A percentile compares a stretch with the other conserved stretches of the same genome.
These are phyloP conservation scores for Capsaspora owczarzaki DNA, from an alignment of 78 protist species.

Conservation along the genomic window DNA sequence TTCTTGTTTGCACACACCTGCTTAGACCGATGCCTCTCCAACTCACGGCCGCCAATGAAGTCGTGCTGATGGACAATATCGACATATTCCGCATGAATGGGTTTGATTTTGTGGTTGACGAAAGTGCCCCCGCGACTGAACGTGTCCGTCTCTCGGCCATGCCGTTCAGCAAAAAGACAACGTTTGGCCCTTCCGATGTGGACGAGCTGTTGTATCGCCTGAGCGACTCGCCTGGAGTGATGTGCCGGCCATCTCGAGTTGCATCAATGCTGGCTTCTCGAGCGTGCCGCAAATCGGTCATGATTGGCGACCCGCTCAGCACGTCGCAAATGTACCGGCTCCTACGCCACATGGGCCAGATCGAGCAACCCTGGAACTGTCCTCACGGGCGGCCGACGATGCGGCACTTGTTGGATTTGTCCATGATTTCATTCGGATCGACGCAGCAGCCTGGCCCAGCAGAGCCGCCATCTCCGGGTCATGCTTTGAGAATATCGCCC, in stretches of 20 bases:
- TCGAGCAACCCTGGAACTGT: slow-evolving; percentile 90
- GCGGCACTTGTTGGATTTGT: slow-evolving; percentile 60
- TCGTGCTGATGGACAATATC: slow-evolving; percentile 32
- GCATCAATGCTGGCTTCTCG: slow-evolving; percentile 74
- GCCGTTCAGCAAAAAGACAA: slow-evolving; percentile 37
- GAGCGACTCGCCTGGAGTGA: slow-evolving; percentile 26
- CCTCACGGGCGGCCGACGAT: slow-evolving; percentile 98
- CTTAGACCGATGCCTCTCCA: slow-evolving; percentile 19
- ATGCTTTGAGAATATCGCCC: too few species aligned
- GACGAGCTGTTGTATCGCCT: slow-evolving; percentile 47
- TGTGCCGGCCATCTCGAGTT: slow-evolving; percentile 42
- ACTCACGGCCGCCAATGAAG: slow-evolving; percentile 50
- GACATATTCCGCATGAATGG: slow-evolving; percentile 54
- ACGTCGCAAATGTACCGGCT: slow-evolving; percentile 33
- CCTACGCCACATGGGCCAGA: slow-evolving; percentile 41
- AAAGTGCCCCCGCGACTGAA: slow-evolving; percentile 33
- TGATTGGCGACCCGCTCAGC: slow-evolving; percentile 72
- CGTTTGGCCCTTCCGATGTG: slow-evolving; percentile 40
- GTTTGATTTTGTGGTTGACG: slow-evolving; percentile 39
- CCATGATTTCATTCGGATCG: too few species aligned
- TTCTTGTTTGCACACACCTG: too few species aligned
- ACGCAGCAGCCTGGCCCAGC: too few species aligned
- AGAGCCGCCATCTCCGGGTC: too few species aligned
- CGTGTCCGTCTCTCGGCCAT: slow-evolving; percentile 34
- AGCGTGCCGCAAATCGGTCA: slow-evolving; percentile 51